Percentiles rank a stretch among this genome's conserved stretches.
Conservation (phyloP, 768 basidiomycete species). For the Porphyrellus cyaneotinctus region DNA sequence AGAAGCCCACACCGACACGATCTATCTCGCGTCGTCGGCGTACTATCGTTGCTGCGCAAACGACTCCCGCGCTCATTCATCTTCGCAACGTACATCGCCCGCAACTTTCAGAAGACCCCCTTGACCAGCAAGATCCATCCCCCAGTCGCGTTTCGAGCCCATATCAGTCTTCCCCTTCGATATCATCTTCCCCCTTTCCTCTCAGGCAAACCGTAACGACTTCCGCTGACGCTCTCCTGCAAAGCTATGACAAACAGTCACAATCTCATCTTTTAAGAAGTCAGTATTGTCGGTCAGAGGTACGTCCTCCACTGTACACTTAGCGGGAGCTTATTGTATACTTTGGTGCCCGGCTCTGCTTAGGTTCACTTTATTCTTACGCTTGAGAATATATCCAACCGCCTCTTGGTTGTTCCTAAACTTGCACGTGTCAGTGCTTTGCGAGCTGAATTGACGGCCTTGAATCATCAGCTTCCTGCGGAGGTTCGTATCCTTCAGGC, state of each 20-base stretch:
- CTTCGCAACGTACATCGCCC: conserved; percentile 49
- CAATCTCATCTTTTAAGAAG: conserved; percentile 74
- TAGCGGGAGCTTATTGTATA: not conserved
- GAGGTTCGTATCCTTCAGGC: conserved; percentile 55
- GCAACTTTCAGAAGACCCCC: conserved; percentile 65
- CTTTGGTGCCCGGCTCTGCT: not conserved
- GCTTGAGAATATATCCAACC: conserved; percentile 90
- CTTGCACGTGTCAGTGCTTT: conserved; percentile 95
- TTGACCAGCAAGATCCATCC: conserved; percentile 60
- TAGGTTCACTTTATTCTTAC: conserved; percentile 84
- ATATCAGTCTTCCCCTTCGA: conserved; percentile 70
- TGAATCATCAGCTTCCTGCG: conserved; percentile 95
- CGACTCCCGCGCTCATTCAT: conserved; percentile 68
- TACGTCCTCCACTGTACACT: conserved; percentile 31
- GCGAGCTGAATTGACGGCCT: conserved; percentile 87
- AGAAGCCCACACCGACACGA: conserved; percentile 7
- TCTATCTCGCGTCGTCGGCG: conserved; percentile 35
- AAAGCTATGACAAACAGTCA: conserved; percentile 60
- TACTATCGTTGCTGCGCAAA: conserved; percentile 64
- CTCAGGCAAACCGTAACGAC: conserved; percentile 42
- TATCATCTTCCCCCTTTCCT: conserved; percentile 46
- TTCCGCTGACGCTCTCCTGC: conserved; percentile 54
- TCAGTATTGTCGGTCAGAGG: conserved; percentile 88
- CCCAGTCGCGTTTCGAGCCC: conserved; percentile 38
- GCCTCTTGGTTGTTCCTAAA: conserved; percentile 86